Conservation (phyloP, 2,329 filamentous ascomycete genomes). For the Achaetomium macrosporum region DNA sequence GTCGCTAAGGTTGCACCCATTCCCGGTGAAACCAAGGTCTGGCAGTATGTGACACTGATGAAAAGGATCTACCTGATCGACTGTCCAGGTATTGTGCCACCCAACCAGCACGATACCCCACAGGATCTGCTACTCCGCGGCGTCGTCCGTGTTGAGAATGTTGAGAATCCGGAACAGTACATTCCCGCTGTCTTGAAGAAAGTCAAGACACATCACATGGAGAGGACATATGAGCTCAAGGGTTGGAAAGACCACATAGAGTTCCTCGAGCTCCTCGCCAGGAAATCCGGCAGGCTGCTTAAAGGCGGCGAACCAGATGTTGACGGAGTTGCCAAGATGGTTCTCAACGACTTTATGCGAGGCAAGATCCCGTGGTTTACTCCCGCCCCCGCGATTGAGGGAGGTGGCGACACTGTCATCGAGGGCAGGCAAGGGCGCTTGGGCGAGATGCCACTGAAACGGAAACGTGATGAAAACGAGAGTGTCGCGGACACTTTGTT, state of each 20-base stretch:
- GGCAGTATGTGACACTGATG: slow-evolving; percentile 95
- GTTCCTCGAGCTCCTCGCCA: slow-evolving; percentile 79
- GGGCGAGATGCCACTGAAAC: slow-evolving; percentile 82
- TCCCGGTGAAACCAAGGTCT: slow-evolving; percentile 86
- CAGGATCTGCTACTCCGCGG: slow-evolving; percentile 85
- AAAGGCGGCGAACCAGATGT: slow-evolving; percentile 93
- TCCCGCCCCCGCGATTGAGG: slow-evolving; percentile 60
- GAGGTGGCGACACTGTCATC: slow-evolving; percentile 46
- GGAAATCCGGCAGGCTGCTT: slow-evolving; percentile 79
- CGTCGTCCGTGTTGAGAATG: slow-evolving; percentile 90
- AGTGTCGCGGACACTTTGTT: slow-evolving; percentile 36
- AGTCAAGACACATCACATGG: slow-evolving; percentile 81
- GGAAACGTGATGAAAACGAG: slow-evolving; percentile 54
- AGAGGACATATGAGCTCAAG: slow-evolving; percentile 85
- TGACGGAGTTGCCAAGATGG: slow-evolving; percentile 93
- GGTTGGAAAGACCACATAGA: slow-evolving; percentile 71
- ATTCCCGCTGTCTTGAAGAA: slow-evolving; percentile 74
- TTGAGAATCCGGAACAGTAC: slow-evolving; percentile 94
- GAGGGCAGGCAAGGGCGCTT: slow-evolving; percentile 70
- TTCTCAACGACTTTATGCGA: slow-evolving; percentile 90
- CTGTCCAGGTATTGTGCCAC: slow-evolving; percentile 92
- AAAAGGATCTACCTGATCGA: slow-evolving; percentile 89
- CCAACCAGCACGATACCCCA: slow-evolving; percentile 74
- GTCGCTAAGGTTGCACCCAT: slow-evolving; percentile 92
- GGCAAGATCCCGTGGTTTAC: slow-evolving; percentile 98